Conservation (phyloP, 2,329 filamentous ascomycete genomes). For the Cytospora schulzeri region DNA sequence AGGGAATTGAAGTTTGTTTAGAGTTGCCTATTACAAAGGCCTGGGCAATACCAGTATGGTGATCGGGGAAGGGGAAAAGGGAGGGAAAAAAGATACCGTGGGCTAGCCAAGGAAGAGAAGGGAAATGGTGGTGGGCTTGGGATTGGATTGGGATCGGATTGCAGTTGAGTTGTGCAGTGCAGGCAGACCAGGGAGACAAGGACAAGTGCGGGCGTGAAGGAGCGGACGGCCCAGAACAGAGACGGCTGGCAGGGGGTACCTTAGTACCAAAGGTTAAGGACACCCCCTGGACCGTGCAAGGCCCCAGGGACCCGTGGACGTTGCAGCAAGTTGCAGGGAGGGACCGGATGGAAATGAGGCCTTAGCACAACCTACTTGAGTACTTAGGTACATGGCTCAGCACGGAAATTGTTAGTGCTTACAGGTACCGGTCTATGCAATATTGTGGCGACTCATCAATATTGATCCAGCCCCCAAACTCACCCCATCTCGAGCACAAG, state of each 20-base stretch:
- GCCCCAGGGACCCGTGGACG: background rate
- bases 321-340: conserved; percentile 11
- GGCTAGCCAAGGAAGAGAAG: conserved; percentile 22
- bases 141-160: conserved; percentile 22
- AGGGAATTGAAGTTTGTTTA: conserved; percentile 25
- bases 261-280: background rate
- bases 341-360: conserved; percentile 9
- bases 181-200: conserved; percentile 7
- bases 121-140: conserved; percentile 24
- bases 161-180: conserved; percentile 6
- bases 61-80: conserved; percentile 18
- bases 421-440: background rate
- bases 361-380: background rate
- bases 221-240: conserved; percentile 8
- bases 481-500: background rate
- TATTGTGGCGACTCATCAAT: background rate
- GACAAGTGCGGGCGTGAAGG: conserved; percentile 20
- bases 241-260: background rate
- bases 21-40: conserved; percentile 13
- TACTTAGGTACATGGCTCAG: background rate
- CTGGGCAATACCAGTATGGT: conserved; percentile 22
- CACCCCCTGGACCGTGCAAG: background rate
- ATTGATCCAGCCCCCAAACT: background rate
- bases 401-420: background rate
- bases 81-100: conserved; percentile 15